Evolutionary conservation across 257 asterid genomes (phyloP).

Genomic region (Knoxia roxburghii): DNA sequence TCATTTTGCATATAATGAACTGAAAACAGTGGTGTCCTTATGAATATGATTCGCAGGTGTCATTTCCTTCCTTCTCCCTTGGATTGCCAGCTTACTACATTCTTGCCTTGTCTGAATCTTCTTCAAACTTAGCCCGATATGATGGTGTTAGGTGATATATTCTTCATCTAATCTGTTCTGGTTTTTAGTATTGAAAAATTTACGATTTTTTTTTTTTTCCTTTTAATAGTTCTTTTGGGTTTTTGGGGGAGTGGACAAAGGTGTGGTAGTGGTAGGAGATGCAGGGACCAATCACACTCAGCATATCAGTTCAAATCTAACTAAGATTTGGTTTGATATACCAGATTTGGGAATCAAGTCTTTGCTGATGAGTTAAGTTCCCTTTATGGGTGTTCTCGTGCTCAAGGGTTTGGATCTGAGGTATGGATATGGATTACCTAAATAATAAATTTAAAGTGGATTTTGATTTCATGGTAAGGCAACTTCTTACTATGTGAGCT

Average conservation of each 20-base stretch:
- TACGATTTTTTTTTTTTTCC: not conserved
- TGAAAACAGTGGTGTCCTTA: not conserved
- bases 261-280: not conserved
- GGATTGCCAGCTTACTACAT: conserved; percentile 96
- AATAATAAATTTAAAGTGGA: not conserved
- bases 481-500: not conserved
- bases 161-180: conserved; percentile 5
- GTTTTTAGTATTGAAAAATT: not conserved
- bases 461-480: not conserved
- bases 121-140: conserved; percentile 95
- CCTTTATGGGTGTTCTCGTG: conserved; percentile 81
- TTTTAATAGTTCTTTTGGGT: not conserved
- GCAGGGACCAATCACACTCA: not conserved
- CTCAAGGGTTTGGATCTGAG: conserved; percentile 95
- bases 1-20: not conserved
- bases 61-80: conserved; percentile 88
- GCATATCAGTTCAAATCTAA: not conserved
- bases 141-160: conserved; percentile 77
- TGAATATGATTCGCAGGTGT: conserved; percentile 46
- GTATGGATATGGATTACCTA: conserved; percentile 39
- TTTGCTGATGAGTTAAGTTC: conserved; percentile 67
- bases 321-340: not conserved
- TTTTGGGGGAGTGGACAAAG: not conserved
- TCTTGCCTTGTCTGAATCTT: conserved; percentile 92
- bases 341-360: conserved; percentile 82